Base-by-base conservation (phyloP, 441 rosid species). In the Aquilaria agallochum region DNA sequence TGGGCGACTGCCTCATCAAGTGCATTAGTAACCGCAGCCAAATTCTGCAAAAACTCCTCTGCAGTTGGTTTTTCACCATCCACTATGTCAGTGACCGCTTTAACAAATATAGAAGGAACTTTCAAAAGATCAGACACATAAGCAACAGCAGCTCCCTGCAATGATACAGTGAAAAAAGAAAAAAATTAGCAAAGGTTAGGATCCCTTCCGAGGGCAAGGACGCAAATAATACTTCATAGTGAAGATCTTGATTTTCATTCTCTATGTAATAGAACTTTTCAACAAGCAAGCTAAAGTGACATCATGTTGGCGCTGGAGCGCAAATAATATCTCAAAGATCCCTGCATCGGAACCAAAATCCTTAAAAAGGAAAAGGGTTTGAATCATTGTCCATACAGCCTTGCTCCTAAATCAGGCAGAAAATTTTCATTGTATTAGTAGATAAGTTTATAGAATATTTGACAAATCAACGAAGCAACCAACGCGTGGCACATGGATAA, bases 71-170 rank as follows among this genome's bases (percentile, higher is more conserved):
- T 95, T 46, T 89, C 96, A 32, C 97, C 93, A 50, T 92, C 97
- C 55, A 92, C 80, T 36, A 95, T 58, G 65, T 92, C 97, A 0
- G 97, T 92, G 73, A 89, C 97, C 2, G 95, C 98, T 80, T 92
- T 89, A 53, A 95, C 67, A 63, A 81, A 95, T 66, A 95, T 67
- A 30, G 80, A 83, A 56, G 99, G 99, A 60, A 95, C 92, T 73
- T 95, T 82, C 42, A 88, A 60, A 69, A 95, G 85, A 46, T 89
- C 93, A 10, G 97, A 91, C 31, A 95, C 98, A 61, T 92, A 95
- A 30, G 96, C 97, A 67, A 95, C 77, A n/a, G 96, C 95, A 45
- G 98, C 99, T 62, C 97, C 97, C 97, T 95, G 83, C 40, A 60
- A 60, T 51, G 56, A 60, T 68, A 68, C 12, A 63, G 32, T 8